Conservation (phyloP, 148 eudicot species). For the Chenopodium quinoa region DNA sequence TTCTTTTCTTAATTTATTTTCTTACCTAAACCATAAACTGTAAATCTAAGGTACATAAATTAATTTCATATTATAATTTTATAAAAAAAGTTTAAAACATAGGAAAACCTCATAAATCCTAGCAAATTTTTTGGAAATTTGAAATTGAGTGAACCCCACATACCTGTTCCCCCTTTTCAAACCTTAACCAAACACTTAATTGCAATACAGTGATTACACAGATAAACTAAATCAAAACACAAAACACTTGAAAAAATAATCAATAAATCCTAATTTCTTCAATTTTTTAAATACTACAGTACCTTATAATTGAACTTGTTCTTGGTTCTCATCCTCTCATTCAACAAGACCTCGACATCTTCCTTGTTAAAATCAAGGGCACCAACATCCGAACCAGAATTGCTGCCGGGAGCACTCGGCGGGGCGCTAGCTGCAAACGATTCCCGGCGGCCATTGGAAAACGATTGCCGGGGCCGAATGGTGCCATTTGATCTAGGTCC, state of each 20-base stretch:
- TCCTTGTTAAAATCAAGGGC: conserved; percentile 69
- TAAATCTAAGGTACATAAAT: no score
- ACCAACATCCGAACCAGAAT: conserved; percentile 63
- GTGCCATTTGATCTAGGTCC: conserved; percentile 46
- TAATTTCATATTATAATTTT: no score
- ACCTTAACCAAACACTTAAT: neutral
- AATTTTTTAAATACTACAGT: conserved; percentile 8
- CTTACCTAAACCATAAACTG: no score
- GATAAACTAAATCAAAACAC: neutral
- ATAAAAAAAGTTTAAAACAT: neutral
- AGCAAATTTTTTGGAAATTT: neutral
- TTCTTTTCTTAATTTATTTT: neutral
- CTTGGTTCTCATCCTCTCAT: conserved; percentile 74
- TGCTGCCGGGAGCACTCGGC: conserved; percentile 58
- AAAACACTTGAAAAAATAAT: neutral
- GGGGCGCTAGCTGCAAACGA: conserved; percentile 44
- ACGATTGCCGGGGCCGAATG: conserved; percentile 46
- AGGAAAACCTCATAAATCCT: neutral
- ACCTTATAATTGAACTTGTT: conserved; percentile 76
- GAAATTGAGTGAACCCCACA: conserved; percentile 13
- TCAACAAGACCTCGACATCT: conserved; percentile 74
- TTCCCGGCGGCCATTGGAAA: conserved; percentile 66
- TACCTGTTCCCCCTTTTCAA: neutral
- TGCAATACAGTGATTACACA: neutral
- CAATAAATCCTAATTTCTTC: neutral